These are phyloP conservation scores for Primulina tabacum DNA, from an alignment of 257 asterid genomes.

Conservation along the genomic window DNA sequence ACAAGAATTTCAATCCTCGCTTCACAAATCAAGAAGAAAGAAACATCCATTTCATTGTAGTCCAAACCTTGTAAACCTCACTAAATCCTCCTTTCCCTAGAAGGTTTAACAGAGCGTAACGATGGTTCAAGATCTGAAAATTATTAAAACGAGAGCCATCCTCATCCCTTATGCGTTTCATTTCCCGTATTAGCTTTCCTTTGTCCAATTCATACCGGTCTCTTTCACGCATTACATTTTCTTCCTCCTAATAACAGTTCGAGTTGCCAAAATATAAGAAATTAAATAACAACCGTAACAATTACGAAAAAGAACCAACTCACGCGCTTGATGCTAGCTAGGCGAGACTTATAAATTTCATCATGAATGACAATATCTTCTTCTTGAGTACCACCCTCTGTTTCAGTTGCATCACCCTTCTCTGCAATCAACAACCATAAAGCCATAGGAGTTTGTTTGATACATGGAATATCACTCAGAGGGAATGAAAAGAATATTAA, in stretches of 20 bases:
- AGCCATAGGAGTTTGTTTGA: conserved; percentile 15
- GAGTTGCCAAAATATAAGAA: conserved; percentile 23
- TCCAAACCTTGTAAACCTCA: conserved; percentile 90
- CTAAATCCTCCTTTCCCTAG: conserved; percentile 99
- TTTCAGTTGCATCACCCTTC: conserved; percentile 68
- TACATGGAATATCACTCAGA: conserved; percentile 1
- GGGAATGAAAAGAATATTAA: not conserved
- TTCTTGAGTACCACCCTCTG: conserved; percentile 67
- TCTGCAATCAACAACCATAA: conserved; percentile 42
- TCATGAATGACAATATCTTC: conserved; percentile 83
- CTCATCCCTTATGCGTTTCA: conserved; percentile 98
- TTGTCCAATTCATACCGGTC: conserved; percentile 94
- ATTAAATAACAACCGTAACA: conserved; percentile 8
- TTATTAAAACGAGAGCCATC: conserved; percentile 95
- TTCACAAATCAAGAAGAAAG: conserved; percentile 12
- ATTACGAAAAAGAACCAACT: conserved; percentile 26
- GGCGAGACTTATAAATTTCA: conserved; percentile 85
- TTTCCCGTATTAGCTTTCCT: conserved; percentile 93
- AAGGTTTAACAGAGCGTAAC: conserved; percentile 95
- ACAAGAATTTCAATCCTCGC: conserved; percentile 12
- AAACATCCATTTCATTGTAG: not conserved
- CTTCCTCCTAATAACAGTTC: conserved; percentile 77
- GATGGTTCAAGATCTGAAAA: conserved; percentile 90
- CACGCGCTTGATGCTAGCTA: conserved; percentile 93
- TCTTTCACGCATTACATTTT: conserved; percentile 82